Percentiles rank a stretch among this genome's conserved stretches.
These are phyloP conservation scores for Phytopythium kandeliae DNA, from an alignment of 352 stramenopile species.

Conservation along the genomic window DNA sequence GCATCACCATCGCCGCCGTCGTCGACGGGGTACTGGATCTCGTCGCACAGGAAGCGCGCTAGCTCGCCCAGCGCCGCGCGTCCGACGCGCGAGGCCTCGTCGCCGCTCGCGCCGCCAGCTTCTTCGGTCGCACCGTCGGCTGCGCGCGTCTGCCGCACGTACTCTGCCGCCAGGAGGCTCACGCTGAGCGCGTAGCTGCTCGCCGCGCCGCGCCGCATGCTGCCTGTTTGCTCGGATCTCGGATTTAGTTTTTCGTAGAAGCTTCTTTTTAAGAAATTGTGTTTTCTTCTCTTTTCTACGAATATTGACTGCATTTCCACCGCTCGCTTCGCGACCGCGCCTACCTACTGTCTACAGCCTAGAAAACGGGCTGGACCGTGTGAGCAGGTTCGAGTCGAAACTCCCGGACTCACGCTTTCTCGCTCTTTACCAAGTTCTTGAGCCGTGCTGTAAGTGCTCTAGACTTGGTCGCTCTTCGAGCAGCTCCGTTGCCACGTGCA, in stretches of 20 bases:
- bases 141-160: conserved; percentile 35
- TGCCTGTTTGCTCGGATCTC: background rate
- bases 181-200: conserved; percentile 50
- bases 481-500: no score
- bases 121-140: conserved; percentile 5
- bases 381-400: no score
- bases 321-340: no score
- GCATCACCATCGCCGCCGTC: conserved; percentile 2
- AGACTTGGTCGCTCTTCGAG: no score
- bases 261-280: background rate
- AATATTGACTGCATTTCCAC: no score
- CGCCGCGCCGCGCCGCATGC: conserved; percentile 13
- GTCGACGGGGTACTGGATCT: conserved; percentile 41
- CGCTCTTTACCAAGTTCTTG: no score
- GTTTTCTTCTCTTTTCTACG: no score
- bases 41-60: conserved; percentile 41
- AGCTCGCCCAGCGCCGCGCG: conserved; percentile 34
- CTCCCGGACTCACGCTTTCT: no score
- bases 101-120: background rate
- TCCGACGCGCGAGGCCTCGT: conserved; percentile 11
- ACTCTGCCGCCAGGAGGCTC: conserved; percentile 39
- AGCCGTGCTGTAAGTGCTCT: no score
- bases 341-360: no score
- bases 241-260: background rate
- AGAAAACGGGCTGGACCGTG: no score